Percentiles rank a stretch among this genome's conserved stretches.
Evolutionary conservation across 805 yeast genomes (phyloP).

Genomic region (Starmerella powellii): DNA sequence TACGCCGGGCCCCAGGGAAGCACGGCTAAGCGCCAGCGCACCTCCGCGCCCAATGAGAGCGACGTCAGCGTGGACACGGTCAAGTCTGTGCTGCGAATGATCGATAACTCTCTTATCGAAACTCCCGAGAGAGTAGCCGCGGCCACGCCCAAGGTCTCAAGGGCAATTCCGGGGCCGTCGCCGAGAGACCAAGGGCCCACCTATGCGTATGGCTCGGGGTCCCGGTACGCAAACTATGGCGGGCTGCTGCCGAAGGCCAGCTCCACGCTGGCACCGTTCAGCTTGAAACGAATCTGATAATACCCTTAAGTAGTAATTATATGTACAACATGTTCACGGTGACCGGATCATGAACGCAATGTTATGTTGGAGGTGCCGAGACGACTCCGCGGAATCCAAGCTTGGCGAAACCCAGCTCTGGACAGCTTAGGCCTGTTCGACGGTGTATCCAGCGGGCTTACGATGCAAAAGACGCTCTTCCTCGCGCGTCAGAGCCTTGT

Average conservation of each 20-base stretch:
- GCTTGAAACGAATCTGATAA: conserved; percentile 6
- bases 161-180: conserved; percentile 23
- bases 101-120: conserved; percentile 29
- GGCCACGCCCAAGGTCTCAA: conserved; percentile 18
- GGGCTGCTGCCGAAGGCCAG: conserved; percentile 7
- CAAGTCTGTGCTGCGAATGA: conserved; percentile 27
- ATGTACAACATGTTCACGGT: background rate
- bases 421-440: conserved; percentile 12
- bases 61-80: conserved; percentile 20
- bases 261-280: conserved; percentile 3
- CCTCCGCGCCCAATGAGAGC: conserved; percentile 5
- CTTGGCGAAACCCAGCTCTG: too few species aligned
- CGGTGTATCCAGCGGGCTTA: conserved; percentile 27
- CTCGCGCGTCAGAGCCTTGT: conserved; percentile 37
- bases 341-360: too few species aligned
- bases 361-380: too few species aligned
- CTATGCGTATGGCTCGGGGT: conserved; percentile 19
- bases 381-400: too few species aligned
- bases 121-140: conserved; percentile 25
- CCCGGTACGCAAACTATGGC: conserved; percentile 5
- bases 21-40: conserved; percentile 16
- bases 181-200: conserved; percentile 20
- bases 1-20: conserved; percentile 9
- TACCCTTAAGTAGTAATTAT: background rate
- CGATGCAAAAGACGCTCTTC: conserved; percentile 32